These are phyloP conservation scores for Datura wrightii DNA, from an alignment of 257 asterid genomes.

Conservation along the genomic window DNA sequence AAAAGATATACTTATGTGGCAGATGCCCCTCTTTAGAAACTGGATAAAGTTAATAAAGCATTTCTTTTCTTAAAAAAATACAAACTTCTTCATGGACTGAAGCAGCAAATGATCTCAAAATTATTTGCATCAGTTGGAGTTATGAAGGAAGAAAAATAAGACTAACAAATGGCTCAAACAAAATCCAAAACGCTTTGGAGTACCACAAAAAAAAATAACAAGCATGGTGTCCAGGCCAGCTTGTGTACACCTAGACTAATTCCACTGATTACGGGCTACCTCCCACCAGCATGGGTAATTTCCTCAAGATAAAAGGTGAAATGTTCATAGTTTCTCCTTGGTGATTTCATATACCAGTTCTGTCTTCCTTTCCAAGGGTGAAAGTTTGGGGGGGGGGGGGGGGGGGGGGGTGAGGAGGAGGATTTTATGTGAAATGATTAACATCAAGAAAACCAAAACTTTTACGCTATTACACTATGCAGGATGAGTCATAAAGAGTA, in stretches of 20 bases:
- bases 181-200: neutral
- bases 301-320: conserved; percentile 7
- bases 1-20: neutral
- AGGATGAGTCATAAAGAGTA: neutral
- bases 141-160: neutral
- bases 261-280: neutral
- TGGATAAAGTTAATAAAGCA: neutral
- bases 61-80: neutral
- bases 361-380: neutral
- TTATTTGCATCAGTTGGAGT: neutral
- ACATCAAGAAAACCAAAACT: neutral
- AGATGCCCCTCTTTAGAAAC: neutral
- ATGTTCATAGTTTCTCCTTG: neutral
- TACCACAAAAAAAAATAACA: neutral
- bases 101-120: conserved; percentile 24
- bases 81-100: neutral
- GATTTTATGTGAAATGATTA: neutral
- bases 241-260: neutral
- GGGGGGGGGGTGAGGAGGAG: too few species aligned
- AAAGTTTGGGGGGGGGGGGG: neutral
- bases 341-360: neutral
- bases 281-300: neutral
- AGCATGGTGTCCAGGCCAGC: neutral
- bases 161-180: neutral
- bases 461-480: neutral